phyloP scores from a whole-genome alignment of 768 basidiomycete genomes.

The Lentinula lateritia region DNA sequence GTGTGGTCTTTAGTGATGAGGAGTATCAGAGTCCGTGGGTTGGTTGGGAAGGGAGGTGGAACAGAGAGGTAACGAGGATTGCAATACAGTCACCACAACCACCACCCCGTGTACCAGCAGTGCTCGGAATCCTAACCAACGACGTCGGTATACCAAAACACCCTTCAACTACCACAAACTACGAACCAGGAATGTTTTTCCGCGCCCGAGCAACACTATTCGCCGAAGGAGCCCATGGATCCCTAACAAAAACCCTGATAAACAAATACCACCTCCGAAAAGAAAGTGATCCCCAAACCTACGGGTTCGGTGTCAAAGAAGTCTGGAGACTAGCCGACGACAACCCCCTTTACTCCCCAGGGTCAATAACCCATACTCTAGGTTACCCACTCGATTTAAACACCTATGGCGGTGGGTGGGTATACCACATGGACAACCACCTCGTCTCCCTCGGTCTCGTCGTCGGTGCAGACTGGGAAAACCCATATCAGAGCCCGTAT shows the following conservation, averaged over 20 bases:
- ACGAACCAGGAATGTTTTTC: constrained; percentile 97
- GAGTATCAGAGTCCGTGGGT: constrained; percentile 36
- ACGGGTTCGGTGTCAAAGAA: constrained; percentile 94
- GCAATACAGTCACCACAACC: constrained; percentile 1
- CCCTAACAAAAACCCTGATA: constrained; percentile 76
- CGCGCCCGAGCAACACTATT: constrained; percentile 86
- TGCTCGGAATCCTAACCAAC: constrained; percentile 83
- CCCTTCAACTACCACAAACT: constrained; percentile 72
- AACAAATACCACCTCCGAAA: constrained; percentile 68
- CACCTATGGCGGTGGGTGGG: constrained; percentile 91
- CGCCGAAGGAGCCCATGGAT: constrained; percentile 94
- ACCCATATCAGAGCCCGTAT: no score
- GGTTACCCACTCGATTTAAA: constrained; percentile 86
- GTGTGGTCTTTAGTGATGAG: constrained; percentile 64
- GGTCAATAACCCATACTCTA: constrained; percentile 85
- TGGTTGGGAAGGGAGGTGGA: constrained; percentile 11
- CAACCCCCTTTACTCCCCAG: constrained; percentile 18
- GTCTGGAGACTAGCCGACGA: constrained; percentile 75
- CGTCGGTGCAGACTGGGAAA: no score
- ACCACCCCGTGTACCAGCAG: constrained; percentile 32
- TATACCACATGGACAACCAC: constrained; percentile 93
- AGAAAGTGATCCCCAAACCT: constrained; percentile 81
- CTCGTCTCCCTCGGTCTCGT: constrained; percentile 85
- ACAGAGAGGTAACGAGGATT: constrained; percentile 16
- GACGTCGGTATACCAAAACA: constrained; percentile 84